Evolutionary conservation across 306 rosid genomes (phyloP), one percentile per base, ranked within the genome.

Genomic region (Astragalus membranaceus): DNA sequence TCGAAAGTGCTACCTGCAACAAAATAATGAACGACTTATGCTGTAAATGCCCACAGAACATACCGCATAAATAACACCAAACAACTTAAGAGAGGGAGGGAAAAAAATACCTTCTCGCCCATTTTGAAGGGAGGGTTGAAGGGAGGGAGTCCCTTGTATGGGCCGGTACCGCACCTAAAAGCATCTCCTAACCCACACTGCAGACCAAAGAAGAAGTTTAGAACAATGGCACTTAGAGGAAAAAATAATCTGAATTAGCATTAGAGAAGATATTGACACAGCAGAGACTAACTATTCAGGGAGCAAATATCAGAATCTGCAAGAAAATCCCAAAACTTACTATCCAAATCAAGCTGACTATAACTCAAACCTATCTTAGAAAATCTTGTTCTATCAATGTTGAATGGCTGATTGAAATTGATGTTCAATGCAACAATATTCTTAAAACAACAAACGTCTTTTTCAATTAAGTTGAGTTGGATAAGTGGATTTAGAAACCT

Each of bases 141-240:
- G 20, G 92, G 65, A 68, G 97, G 95, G 70, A 94, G 91, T 50
- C 99, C 99, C 81, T 89, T 94, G 87, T 91, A 94, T 23, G 99
- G 99, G 77, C 99, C 91, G 4, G 97, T 86, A 64, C 87, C 11
- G 75, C 99, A 94, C 73, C 99, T 91, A 68, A 94, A 94, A 66
- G 99, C 99, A 78, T 94, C 99, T 30, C 99, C 97, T 7, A 94
- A 82, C 7, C 97, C 97, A 86, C 99, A 94, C 99, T 94, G 95
- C 81, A 84, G 57, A 52, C 69, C 4, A 76, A 39, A 77, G 20
- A 63, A 63, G 73, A 73, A 13, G 67, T 74, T 70, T 83, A 85
- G 83, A 70, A 50, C 16, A 73, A 68, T 33, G 63, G 11, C 64
- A 53, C 67, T 44, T 49, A 50, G 4, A 9, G 54, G 15, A 46